Conservation (phyloP, 2,329 filamentous ascomycete genomes). For the Amesomyces nigricolor region DNA sequence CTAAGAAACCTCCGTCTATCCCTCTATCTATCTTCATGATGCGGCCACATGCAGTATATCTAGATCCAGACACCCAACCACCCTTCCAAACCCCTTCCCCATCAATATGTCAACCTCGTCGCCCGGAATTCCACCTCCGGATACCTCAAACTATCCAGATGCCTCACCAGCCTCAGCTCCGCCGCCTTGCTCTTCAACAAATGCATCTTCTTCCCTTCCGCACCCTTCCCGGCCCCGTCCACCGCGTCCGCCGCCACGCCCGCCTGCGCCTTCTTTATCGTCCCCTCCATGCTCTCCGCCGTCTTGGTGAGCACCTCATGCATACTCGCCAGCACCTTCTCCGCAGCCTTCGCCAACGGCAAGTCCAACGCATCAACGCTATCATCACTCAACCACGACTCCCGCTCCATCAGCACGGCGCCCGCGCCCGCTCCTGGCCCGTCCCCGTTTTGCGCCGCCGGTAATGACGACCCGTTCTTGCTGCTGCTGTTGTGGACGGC, state of each 20-base stretch:
- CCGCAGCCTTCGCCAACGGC: conserved; percentile 75
- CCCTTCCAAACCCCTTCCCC: background rate
- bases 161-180: conserved; percentile 78
- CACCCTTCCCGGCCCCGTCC: conserved; percentile 36
- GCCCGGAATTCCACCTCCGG: conserved; percentile 62
- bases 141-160: conserved; percentile 60
- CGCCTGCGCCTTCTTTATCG: conserved; percentile 41
- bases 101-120: conserved; percentile 38
- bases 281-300: conserved; percentile 54
- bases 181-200: conserved; percentile 75
- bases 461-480: background rate
- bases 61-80: background rate
- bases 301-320: conserved; percentile 72
- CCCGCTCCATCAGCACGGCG: conserved; percentile 42
- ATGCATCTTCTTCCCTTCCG: conserved; percentile 56
- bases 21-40: conserved; percentile 9
- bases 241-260: conserved; percentile 33
- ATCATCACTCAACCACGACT: conserved; percentile 74
- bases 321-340: conserved; percentile 90
- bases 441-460: background rate
- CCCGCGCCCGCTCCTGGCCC: conserved; percentile 22
- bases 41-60: background rate
- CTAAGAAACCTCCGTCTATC: conserved; percentile 7
- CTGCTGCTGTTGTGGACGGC: conserved; percentile 52
- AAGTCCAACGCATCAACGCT: conserved; percentile 62